phyloP scores from a whole-genome alignment of 306 rosid species.

The Cicer cuneatum region DNA sequence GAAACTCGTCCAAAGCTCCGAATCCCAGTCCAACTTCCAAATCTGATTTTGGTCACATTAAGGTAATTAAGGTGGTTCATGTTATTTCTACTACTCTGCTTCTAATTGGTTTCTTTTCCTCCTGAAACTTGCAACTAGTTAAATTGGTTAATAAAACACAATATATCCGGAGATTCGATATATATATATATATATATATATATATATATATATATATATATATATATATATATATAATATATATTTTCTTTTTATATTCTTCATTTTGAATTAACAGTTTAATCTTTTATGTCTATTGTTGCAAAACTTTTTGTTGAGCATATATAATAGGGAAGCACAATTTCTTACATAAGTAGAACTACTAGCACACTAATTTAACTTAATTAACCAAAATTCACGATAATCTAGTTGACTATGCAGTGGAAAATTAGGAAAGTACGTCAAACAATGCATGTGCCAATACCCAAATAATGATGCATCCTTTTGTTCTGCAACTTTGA shows the following conservation, averaged over 20 bases:
- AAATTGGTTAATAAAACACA: too few species aligned
- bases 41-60: conserved; percentile 29
- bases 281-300: too few species aligned
- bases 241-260: too few species aligned
- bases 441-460: conserved; percentile 50
- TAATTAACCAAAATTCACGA: neutral
- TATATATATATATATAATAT: too few species aligned
- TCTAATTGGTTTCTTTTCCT: neutral
- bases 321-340: neutral
- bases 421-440: conserved; percentile 44
- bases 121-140: too few species aligned
- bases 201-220: too few species aligned
- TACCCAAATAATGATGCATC: conserved; percentile 21
- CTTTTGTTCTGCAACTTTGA: conserved; percentile 39
- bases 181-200: too few species aligned
- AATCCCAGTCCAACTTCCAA: conserved; percentile 45
- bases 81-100: neutral
- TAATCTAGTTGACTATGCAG: neutral
- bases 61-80: conserved; percentile 47
- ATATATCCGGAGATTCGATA: too few species aligned
- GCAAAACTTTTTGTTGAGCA: conserved; percentile 1
- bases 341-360: conserved; percentile 7
- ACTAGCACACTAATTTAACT: conserved; percentile 5
- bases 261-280: too few species aligned
- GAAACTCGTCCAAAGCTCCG: conserved; percentile 42